These are phyloP conservation scores for Torulaspora indica DNA, from an alignment of 805 yeast genomes.

Conservation along the genomic window DNA sequence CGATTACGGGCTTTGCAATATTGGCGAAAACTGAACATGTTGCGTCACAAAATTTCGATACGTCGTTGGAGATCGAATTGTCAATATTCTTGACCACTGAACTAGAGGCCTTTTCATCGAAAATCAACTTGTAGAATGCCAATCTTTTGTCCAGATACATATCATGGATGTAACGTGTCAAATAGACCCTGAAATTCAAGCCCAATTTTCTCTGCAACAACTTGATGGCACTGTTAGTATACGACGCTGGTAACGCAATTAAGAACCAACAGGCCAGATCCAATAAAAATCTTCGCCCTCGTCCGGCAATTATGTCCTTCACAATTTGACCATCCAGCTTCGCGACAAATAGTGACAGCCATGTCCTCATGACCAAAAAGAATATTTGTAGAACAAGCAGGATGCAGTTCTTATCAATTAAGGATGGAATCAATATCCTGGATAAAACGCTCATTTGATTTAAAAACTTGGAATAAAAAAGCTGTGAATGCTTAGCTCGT, in stretches of 20 bases:
- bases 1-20: conserved; percentile 88
- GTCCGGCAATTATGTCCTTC: conserved; percentile 77
- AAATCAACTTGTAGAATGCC: conserved; percentile 77
- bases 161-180: conserved; percentile 84
- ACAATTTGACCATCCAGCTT: conserved; percentile 90
- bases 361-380: conserved; percentile 75
- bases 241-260: conserved; percentile 89
- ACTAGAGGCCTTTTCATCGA: conserved; percentile 46
- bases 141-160: conserved; percentile 74
- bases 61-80: conserved; percentile 75
- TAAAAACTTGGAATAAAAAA: conserved; percentile 58
- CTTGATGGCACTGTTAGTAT: conserved; percentile 85
- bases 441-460: conserved; percentile 72
- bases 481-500: conserved; percentile 23
- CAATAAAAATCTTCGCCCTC: conserved; percentile 64
- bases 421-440: conserved; percentile 74
- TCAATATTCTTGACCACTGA: conserved; percentile 63
- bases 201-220: conserved; percentile 71
- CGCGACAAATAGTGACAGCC: conserved; percentile 80
- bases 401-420: conserved; percentile 61
- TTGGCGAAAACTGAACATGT: conserved; percentile 79
- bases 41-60: conserved; percentile 72
- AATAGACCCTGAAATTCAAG: conserved; percentile 75
- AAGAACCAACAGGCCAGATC: conserved; percentile 84
- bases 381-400: conserved; percentile 65